These are phyloP conservation scores for Ascochyta pisi DNA, from an alignment of 2,329 filamentous ascomycete species.

Conservation along the genomic window DNA sequence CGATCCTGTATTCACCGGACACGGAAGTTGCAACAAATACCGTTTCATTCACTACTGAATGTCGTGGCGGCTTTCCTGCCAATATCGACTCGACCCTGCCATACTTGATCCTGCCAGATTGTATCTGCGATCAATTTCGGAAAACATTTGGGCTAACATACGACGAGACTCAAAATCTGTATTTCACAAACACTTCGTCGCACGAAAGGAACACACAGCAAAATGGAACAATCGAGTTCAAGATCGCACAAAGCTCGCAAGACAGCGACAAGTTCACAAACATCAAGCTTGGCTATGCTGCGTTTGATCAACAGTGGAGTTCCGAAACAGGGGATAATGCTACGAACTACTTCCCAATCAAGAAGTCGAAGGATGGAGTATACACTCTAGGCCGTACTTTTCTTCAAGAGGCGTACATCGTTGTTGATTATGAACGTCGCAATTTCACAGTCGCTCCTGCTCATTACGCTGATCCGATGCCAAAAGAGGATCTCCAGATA, in stretches of 20 bases:
- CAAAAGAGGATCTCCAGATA: constrained; percentile 23
- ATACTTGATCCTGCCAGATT: constrained; percentile 40
- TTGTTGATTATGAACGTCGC: constrained; percentile 46
- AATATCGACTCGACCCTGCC: constrained; percentile 49
- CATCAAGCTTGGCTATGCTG: constrained; percentile 40
- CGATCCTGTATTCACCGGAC: constrained; percentile 33
- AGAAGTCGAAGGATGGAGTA: constrained; percentile 29
- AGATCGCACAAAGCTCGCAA: constrained; percentile 21
- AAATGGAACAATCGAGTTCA: constrained; percentile 36
- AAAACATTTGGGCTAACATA: constrained; percentile 45
- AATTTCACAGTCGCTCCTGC: constrained; percentile 45
- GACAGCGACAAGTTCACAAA: constrained; percentile 18
- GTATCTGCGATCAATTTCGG: constrained; percentile 49
- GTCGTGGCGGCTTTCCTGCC: constrained; percentile 10
- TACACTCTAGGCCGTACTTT: constrained; percentile 46
- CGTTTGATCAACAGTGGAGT: constrained; percentile 32
- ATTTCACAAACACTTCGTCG: constrained; percentile 41
- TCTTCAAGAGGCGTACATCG: constrained; percentile 48
- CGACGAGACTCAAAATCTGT: constrained; percentile 41
- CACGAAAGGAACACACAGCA: constrained; percentile 31
- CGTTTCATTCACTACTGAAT: constrained; percentile 13
- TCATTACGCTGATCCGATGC: constrained; percentile 29
- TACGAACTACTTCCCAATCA: constrained; percentile 43
- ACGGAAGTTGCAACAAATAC: constrained; percentile 15
- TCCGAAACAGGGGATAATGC: constrained; percentile 18